Percentiles rank a stretch among this genome's conserved stretches.
These are phyloP conservation scores for Solanum paucissectum DNA, from an alignment of 257 asterid species.

Conservation along the genomic window DNA sequence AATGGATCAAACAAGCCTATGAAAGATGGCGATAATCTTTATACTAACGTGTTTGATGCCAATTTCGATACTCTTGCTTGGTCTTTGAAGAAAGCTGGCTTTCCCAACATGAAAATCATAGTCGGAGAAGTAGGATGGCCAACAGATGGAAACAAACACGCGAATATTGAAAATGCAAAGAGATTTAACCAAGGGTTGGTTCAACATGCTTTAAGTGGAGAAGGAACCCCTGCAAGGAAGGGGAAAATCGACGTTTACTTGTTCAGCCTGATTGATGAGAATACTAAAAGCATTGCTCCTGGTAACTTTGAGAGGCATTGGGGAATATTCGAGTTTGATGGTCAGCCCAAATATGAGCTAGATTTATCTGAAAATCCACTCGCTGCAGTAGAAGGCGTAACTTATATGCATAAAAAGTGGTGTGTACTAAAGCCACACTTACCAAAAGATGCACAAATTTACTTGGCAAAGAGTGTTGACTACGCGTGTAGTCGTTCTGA, in stretches of 20 bases:
- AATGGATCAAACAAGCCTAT: conserved; percentile 56
- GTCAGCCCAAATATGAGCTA: conserved; percentile 71
- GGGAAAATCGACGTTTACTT: conserved; percentile 52
- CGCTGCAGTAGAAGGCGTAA: conserved; percentile 55
- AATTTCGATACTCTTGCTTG: conserved; percentile 73
- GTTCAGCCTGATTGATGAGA: conserved; percentile 83
- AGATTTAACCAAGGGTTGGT: conserved; percentile 76
- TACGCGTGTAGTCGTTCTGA: conserved; percentile 79
- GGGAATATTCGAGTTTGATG: conserved; percentile 85
- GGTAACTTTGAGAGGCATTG: conserved; percentile 91
- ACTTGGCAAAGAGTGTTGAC: conserved; percentile 45
- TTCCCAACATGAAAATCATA: conserved; percentile 61
- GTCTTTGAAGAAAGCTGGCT: conserved; percentile 65
- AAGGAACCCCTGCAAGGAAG: conserved; percentile 69
- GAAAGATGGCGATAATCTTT: conserved; percentile 39
- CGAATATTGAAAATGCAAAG: conserved; percentile 40
- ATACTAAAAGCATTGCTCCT: conserved; percentile 74
- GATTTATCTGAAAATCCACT: conserved; percentile 46
- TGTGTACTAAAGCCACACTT: conserved; percentile 45
- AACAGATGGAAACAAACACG: conserved; percentile 68
- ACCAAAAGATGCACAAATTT: conserved; percentile 24
- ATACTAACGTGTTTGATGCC: conserved; percentile 87
- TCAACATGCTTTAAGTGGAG: conserved; percentile 49
- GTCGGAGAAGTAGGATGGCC: conserved; percentile 98
- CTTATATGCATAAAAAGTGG: conserved; percentile 63